phyloP scores from a whole-genome alignment of 139 green algal species.

The Chlorella sp. region DNA sequence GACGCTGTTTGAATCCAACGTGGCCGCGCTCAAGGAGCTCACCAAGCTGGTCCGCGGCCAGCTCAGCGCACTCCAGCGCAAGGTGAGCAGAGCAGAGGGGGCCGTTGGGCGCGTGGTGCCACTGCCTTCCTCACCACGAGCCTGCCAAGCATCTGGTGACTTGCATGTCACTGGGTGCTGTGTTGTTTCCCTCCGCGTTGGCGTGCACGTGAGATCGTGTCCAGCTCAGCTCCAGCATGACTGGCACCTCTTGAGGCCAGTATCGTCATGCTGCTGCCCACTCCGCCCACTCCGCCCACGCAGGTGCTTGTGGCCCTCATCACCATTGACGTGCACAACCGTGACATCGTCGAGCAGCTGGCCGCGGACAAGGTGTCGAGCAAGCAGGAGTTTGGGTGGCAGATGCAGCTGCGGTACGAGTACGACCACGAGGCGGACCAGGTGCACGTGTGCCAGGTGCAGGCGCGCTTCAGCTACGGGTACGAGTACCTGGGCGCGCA shows the following conservation, averaged over 20 bases:
- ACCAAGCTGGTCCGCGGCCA: slow-evolving; percentile 38
- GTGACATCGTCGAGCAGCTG: slow-evolving; percentile 60
- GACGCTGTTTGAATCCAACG: slow-evolving; percentile 17
- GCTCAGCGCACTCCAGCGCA: slow-evolving; percentile 42
- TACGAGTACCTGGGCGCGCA: slow-evolving; percentile 83
- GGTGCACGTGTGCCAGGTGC: slow-evolving; percentile 41
- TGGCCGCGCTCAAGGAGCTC: slow-evolving; percentile 46
- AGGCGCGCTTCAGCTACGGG: slow-evolving; percentile 56
- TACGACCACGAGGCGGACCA: slow-evolving; percentile 24
- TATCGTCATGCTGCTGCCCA: slow-evolving; percentile 1
- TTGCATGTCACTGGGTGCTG: no score
- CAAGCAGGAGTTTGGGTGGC: slow-evolving; percentile 59
- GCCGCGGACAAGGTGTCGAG: slow-evolving; percentile 25
- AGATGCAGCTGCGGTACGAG: slow-evolving; percentile 63
- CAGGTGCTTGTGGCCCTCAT: slow-evolving; percentile 55
- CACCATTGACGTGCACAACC: slow-evolving; percentile 74
- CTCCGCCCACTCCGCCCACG: neutral
- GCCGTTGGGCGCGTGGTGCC: no score
- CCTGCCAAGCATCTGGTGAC: no score
- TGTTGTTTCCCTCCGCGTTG: no score
- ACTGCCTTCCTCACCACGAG: no score
- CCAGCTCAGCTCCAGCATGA: neutral
- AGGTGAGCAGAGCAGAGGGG: no score
- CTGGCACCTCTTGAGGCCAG: neutral
- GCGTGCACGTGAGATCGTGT: no score